Conservation (phyloP, 768 basidiomycete species). For the Suillus lakei region DNA sequence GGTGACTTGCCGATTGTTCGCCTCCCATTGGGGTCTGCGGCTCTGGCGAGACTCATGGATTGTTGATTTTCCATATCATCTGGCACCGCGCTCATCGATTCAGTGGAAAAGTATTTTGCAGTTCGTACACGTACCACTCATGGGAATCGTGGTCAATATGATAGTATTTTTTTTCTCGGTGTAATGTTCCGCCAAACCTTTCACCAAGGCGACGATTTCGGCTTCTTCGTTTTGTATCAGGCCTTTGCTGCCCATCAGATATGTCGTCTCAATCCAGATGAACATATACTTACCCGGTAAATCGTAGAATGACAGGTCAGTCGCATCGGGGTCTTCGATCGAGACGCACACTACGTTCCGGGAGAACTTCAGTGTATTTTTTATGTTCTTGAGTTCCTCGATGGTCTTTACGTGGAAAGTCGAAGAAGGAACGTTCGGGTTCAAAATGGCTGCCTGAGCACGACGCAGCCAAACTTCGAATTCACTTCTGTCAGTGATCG, state of each 20-base stretch:
- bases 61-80: constrained; percentile 67
- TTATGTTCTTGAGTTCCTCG: constrained; percentile 12
- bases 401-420: constrained; percentile 22
- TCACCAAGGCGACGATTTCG: constrained; percentile 47
- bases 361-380: constrained; percentile 38
- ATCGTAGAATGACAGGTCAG: constrained; percentile 46
- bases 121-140: constrained; percentile 46
- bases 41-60: constrained; percentile 50
- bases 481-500: constrained; percentile 42
- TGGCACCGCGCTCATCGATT: constrained; percentile 19
- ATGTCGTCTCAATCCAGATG: background rate
- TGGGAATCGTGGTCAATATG: constrained; percentile 57
- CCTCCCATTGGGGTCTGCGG: constrained; percentile 49
- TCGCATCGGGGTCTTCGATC: constrained; percentile 41
- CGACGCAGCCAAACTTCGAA: constrained; percentile 61
- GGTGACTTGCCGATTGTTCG: constrained; percentile 54
- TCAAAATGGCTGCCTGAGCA: constrained; percentile 63
- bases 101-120: background rate
- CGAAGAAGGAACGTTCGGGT: constrained; percentile 40
- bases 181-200: constrained; percentile 52
- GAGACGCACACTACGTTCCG: constrained; percentile 47
- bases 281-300: constrained; percentile 37
- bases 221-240: constrained; percentile 54
- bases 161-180: constrained; percentile 52
- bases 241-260: constrained; percentile 36